Percentiles rank a stretch among this genome's conserved stretches.
These are phyloP conservation scores for Komagataella kurtzmanii DNA, from an alignment of 805 yeast genomes.

Conservation along the genomic window DNA sequence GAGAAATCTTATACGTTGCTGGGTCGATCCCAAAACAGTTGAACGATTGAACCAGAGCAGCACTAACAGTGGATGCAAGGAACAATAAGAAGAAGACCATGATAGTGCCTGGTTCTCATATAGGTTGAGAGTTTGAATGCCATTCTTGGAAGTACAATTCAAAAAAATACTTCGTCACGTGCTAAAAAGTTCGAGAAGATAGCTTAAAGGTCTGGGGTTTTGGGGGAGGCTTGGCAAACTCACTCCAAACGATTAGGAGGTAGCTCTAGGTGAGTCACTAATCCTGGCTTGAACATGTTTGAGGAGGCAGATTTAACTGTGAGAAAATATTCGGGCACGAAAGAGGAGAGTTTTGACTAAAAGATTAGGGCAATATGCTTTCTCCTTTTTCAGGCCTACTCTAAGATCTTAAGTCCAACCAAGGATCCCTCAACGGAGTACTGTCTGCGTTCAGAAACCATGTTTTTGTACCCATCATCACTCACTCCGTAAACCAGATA, in stretches of 20 bases:
- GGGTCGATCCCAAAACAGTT: slow-evolving; percentile 1
- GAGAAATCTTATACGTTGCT: background rate
- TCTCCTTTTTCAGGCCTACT: background rate
- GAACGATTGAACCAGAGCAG: slow-evolving; percentile 5
- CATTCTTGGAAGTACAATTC: background rate
- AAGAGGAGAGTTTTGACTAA: too few species aligned
- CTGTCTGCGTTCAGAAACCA: slow-evolving; percentile 3
- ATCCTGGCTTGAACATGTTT: too few species aligned
- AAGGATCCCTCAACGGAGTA: background rate
- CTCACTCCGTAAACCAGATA: slow-evolving; percentile 24
- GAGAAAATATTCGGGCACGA: background rate
- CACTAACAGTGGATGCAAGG: background rate
- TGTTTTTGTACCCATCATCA: slow-evolving; percentile 26
- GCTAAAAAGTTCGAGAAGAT: background rate
- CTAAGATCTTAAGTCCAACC: background rate
- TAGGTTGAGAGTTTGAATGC: background rate
- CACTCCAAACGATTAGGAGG: too few species aligned
- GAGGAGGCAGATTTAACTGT: background rate
- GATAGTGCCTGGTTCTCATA: background rate
- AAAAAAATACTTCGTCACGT: background rate
- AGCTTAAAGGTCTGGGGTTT: background rate
- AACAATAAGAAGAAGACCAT: background rate
- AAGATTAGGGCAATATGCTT: background rate
- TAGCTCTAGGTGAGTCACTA: too few species aligned
- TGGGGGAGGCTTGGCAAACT: background rate